These are phyloP conservation scores for Lathyrus tuberosus DNA, from an alignment of 306 rosid species.

Conservation along the genomic window DNA sequence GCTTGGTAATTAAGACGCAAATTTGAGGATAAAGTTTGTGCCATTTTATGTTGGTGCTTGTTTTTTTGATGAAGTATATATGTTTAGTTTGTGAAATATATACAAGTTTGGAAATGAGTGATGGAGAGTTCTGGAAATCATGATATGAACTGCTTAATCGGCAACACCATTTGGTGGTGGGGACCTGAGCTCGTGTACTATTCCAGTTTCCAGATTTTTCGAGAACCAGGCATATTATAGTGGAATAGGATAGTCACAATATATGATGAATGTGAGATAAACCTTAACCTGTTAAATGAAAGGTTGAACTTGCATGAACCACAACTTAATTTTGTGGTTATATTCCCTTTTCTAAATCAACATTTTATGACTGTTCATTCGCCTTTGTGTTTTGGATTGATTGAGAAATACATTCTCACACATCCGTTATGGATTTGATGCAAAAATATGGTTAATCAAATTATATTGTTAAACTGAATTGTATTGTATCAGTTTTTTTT, in stretches of 20 bases:
- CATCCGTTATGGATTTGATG: too few species aligned
- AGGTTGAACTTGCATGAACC: neutral
- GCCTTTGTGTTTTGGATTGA: too few species aligned
- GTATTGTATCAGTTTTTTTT: too few species aligned
- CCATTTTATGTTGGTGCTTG: constrained; percentile 35
- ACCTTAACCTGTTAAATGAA: neutral
- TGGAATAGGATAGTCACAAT: neutral
- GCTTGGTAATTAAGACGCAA: constrained; percentile 24
- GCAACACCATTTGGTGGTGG: neutral
- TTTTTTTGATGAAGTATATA: neutral
- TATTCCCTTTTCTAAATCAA: neutral
- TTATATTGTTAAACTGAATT: too few species aligned
- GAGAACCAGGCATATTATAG: constrained; percentile 31
- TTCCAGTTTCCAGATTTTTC: constrained; percentile 38
- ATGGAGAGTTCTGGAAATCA: constrained; percentile 41
- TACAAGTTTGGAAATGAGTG: neutral
- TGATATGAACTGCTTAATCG: neutral
- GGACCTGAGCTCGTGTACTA: neutral
- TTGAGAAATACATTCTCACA: too few species aligned
- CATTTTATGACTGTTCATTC: too few species aligned
- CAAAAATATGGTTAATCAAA: too few species aligned
- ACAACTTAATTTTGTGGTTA: constrained; percentile 8
- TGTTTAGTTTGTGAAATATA: neutral
- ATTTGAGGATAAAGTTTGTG: constrained; percentile 40
- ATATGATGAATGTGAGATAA: constrained; percentile 4